Evolutionary conservation across 169 alveolate species (phyloP).

Genomic region (Cryptosporidium canis): DNA sequence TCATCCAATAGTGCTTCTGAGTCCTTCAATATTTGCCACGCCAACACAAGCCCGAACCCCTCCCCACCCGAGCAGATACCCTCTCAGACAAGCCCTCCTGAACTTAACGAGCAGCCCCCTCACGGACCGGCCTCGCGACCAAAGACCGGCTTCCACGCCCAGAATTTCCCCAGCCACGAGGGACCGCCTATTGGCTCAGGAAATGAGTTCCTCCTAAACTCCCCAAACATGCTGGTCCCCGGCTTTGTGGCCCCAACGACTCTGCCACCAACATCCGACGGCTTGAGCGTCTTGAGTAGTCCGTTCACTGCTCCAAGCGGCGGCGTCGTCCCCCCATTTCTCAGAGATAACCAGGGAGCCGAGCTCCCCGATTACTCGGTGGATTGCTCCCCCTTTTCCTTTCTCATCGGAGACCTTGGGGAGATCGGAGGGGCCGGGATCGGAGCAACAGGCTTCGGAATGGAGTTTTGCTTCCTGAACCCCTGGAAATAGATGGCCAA

Average conservation of each 20-base stretch:
- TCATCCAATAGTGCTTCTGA: background rate
- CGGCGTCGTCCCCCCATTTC: slow-evolving; percentile 27
- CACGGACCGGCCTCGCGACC: background rate
- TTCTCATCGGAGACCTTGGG: background rate
- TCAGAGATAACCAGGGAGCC: background rate
- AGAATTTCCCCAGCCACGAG: too few relatives aligned
- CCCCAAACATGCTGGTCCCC: background rate
- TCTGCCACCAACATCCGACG: background rate
- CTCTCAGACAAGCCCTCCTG: background rate
- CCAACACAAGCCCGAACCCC: background rate
- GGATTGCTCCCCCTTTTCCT: slow-evolving; percentile 12
- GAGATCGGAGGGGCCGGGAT: background rate
- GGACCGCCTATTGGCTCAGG: too few relatives aligned
- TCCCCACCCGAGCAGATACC: background rate
- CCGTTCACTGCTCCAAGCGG: background rate
- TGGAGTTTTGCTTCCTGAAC: slow-evolving; percentile 24
- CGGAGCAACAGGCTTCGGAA: background rate
- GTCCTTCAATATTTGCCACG: background rate
- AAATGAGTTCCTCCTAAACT: too few relatives aligned
- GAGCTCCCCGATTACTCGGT: background rate
- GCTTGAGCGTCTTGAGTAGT: background rate
- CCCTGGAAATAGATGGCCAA: slow-evolving; percentile 9
- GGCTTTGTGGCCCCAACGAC: background rate
- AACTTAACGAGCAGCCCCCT: background rate
- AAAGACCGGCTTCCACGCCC: background rate